Evolutionary conservation across 176 grass and related monocot species (phyloP), one percentile per base, ranked within the genome.

Genomic region (Dactylis glomerata): DNA sequence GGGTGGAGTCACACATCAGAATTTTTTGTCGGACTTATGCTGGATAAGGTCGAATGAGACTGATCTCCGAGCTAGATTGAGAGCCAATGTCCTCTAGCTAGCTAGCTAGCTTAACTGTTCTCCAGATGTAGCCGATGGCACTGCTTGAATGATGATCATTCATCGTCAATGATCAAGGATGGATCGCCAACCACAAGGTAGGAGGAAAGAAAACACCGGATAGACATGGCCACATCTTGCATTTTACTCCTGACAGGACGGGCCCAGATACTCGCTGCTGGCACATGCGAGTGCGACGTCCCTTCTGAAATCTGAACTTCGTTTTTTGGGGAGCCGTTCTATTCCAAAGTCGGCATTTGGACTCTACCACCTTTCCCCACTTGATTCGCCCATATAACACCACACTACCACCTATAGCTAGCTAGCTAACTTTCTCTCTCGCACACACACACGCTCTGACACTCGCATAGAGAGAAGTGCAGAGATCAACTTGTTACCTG

Each of bases 311-410:
- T 34, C 2, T 8, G 16, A 30, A 8, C 52, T 30, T 73, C 11
- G 63, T 30, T 23, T 82, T 61, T 31, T 38, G 30, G 26, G 26
- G 47, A 56, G 67, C 67, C 57, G 10, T 62, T 58, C 55, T 37
- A 68, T 51, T 61, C 77, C 62, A 70, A 41, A 85, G 33, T 51
- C 78, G 65, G 75, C 55, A 24, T 88, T 78, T 88, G 80, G 80
- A 78, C 38, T 75, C 56, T 82, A 58, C 32, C 78, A 66, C 23
- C 40, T 26, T 54, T 49, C 31, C 78, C 27, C 31, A 3, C 3
- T 50, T 45, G n/a, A 49, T 26, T n/a, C 20, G 37, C 28, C 64
- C 37, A 8, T 49, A 49, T 40, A 73, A 73, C 41, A 70, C 30
- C 23, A 68, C 15, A 49, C 67, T 19, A 78, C 77, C 37, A 62